Base-by-base conservation (phyloP, 352 stramenopile genomes). In the Phytophthora ohioensis region DNA sequence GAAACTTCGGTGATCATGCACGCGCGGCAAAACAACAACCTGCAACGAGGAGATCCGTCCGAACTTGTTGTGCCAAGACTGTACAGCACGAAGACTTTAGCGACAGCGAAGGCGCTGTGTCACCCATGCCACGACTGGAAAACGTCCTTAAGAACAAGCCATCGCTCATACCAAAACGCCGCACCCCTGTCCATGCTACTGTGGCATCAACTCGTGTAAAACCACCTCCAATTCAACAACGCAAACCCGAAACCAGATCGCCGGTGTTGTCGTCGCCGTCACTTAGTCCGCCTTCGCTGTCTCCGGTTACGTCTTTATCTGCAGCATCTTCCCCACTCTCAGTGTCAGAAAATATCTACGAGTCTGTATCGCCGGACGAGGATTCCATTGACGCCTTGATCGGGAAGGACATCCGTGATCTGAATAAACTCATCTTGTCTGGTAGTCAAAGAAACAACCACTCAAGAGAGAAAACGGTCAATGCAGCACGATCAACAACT, bases 371-470 rank as follows among this genome's bases (percentile, higher is more conserved):
- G 8, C 47, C 67, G 0, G 67, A 71, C 4, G 66, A 85, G 8
- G 64, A 75, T 11, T 88, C 78, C 4, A 78, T 88, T n/a, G 78
- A 87, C 55, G 64, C 76, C 11, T 67, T 88, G 13, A 84, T 91
- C 38, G 67, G 57, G 10, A 70, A 77, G 6, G 83, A 89, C n/a
- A 75, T 91, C 3, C 46, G 62, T 2, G 52, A 87, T 5, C 64
- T 91, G 0, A 77, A 82, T 34, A 56, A 70, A 0, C 62, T 91
- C 15, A 78, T 91, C 13, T 75, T 67, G 6, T 72, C 67, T 7
- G 59, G 62, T 57, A 80, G 49, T 32, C 55, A 35, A 56, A 76
- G 47, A 3, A 51, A 21, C 11, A 12, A 35, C 6, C 46, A 39
- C 4, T n/a, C 35, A 12, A 30, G n/a, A 45, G n/a, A 6, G 8